phyloP scores from a whole-genome alignment of 441 rosid genomes.

The Theobroma grandiflorum region DNA sequence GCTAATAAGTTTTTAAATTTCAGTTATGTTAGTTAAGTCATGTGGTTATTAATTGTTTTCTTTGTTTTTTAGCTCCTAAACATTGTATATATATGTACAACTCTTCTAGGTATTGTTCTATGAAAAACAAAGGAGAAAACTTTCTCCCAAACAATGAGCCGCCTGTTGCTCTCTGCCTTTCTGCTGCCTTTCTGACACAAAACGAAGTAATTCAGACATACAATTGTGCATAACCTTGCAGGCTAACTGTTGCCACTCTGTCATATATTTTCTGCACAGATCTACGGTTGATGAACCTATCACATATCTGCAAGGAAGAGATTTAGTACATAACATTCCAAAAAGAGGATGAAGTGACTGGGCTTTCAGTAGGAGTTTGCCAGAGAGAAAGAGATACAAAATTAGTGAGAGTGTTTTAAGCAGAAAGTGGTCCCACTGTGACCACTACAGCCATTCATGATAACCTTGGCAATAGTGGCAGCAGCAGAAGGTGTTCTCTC shows the following conservation, averaged over 20 bases:
- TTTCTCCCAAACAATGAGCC: no score
- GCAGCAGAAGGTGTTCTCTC: constrained; percentile 18
- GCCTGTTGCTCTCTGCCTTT: no score
- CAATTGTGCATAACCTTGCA: constrained; percentile 92
- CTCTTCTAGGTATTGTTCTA: no score
- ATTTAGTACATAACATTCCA: constrained; percentile 17
- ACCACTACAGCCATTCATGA: constrained; percentile 9
- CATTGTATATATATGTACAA: no score
- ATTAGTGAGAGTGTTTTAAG: constrained; percentile 9
- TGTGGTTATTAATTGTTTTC: no score
- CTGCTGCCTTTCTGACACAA: no score
- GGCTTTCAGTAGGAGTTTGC: neutral
- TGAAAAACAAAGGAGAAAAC: no score
- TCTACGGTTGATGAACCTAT: constrained; percentile 80
- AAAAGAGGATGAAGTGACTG: neutral
- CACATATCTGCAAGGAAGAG: constrained; percentile 67
- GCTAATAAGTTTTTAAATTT: no score
- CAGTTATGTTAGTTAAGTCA: no score
- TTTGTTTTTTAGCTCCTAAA: no score
- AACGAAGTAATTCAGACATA: constrained; percentile 50
- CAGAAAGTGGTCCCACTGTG: neutral
- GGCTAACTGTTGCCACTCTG: constrained; percentile 79
- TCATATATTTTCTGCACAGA: constrained; percentile 71
- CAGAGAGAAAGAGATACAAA: neutral
- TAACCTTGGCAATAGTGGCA: constrained; percentile 10